Evolutionary conservation across 208 protist genomes (phyloP).

Genomic region (Wallacemonas rigidus): DNA sequence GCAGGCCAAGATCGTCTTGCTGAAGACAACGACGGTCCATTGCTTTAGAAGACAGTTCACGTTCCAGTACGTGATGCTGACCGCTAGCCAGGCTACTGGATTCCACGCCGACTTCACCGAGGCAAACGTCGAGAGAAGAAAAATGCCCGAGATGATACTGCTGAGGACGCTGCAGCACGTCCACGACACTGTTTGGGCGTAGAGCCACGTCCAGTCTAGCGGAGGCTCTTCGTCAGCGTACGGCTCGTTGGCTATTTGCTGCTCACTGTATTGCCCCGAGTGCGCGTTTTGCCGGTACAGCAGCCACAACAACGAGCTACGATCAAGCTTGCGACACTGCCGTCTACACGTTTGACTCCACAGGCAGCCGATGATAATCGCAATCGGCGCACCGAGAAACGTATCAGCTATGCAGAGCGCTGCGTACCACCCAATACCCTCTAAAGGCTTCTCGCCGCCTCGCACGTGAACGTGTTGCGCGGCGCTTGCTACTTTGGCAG

Average conservation of each 20-base stretch:
- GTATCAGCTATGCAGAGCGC: slow-evolving; percentile 40
- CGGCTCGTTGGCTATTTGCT: slow-evolving; percentile 23
- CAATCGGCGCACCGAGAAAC: slow-evolving; percentile 35
- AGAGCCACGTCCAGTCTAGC: slow-evolving; percentile 41
- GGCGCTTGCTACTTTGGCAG: slow-evolving; percentile 34
- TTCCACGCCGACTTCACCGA: slow-evolving; percentile 30
- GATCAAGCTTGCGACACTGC: slow-evolving; percentile 5
- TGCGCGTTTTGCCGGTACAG: slow-evolving; percentile 33
- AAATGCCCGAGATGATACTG: slow-evolving; percentile 29
- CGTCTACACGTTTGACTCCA: slow-evolving; percentile 24
- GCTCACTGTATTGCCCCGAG: slow-evolving; percentile 43
- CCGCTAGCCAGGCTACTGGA: slow-evolving; percentile 46
- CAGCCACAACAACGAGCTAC: slow-evolving; percentile 18
- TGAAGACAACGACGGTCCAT: slow-evolving; percentile 38
- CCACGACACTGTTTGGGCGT: slow-evolving; percentile 50
- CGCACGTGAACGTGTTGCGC: slow-evolving; percentile 26
- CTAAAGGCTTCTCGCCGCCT: slow-evolving; percentile 31
- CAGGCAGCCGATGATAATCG: slow-evolving; percentile 31
- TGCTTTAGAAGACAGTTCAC: slow-evolving; percentile 46
- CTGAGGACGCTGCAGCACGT: slow-evolving; percentile 35
- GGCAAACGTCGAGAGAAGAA: slow-evolving; percentile 39
- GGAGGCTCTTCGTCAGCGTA: slow-evolving; percentile 22
- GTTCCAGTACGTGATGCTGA: slow-evolving; percentile 41
- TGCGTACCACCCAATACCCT: slow-evolving; percentile 57
- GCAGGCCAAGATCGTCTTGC: slow-evolving; percentile 31